These are phyloP conservation scores for Penicillium sp. DNA, from an alignment of 2,329 filamentous ascomycete genomes.

Conservation along the genomic window DNA sequence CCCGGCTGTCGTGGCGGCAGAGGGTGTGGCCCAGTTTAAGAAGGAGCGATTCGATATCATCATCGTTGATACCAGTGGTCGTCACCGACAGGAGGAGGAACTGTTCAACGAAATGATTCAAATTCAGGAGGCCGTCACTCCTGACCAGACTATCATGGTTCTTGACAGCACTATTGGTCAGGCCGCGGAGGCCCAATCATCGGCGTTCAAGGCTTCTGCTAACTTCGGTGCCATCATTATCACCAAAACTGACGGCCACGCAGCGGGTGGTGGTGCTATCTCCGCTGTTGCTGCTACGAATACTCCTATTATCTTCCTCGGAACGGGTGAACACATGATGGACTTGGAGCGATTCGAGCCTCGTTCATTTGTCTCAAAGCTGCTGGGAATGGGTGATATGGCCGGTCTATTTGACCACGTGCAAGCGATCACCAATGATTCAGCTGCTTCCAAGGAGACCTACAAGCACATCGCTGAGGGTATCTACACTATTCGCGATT, in stretches of 20 bases:
- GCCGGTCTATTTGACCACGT: slow-evolving; percentile 94
- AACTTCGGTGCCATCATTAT: slow-evolving; percentile 99
- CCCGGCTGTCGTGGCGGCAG: slow-evolving; percentile 86
- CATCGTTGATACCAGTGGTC: slow-evolving; percentile 94
- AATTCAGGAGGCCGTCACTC: slow-evolving; percentile 85
- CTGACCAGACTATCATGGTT: slow-evolving; percentile 98
- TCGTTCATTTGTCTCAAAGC: slow-evolving; percentile 87
- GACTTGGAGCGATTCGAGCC: slow-evolving; percentile 92
- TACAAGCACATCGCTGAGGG: slow-evolving; percentile 99
- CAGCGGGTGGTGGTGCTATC: slow-evolving; percentile 93
- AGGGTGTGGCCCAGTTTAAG: slow-evolving; percentile 98
- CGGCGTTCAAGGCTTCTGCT: slow-evolving; percentile 95
- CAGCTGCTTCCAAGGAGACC: slow-evolving; percentile 77
- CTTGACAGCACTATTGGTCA: slow-evolving; percentile 96
- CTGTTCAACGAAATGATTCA: slow-evolving; percentile 98
- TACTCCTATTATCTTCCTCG: slow-evolving; percentile 96
- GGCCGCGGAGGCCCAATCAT: slow-evolving; percentile 88
- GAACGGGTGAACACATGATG: slow-evolving; percentile 95
- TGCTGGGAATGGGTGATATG: slow-evolving; percentile 97
- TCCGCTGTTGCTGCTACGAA: slow-evolving; percentile 95
- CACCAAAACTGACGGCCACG: slow-evolving; percentile 96
- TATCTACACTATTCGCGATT: slow-evolving; percentile 91
- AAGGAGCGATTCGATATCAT: slow-evolving; percentile 98
- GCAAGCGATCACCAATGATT: slow-evolving; percentile 90
- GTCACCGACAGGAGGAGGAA: slow-evolving; percentile 91